Base-by-base conservation (phyloP, 441 rosid genomes). In the Euphorbia celastroides region DNA sequence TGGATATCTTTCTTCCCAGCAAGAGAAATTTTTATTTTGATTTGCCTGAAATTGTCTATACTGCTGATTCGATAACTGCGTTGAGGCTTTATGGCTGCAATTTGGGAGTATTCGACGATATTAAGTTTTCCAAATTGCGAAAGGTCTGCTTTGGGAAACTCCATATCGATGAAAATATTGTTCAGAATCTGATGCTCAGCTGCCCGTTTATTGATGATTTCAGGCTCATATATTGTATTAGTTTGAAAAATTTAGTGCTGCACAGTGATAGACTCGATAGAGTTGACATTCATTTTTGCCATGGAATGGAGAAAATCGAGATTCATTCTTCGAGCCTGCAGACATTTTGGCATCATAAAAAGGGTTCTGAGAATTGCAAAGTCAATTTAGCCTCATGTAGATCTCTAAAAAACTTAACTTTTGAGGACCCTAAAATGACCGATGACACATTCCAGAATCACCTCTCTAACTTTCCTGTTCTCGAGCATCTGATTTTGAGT, bases 181-280 rank as follows among this genome's bases (percentile, higher is more conserved):
- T 77, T 17, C 11, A 26, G 62, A 58, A 70, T 36, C 20, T 77
- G 65, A 67, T 77, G 31, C 38, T 2, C n/a, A 17, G 69, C 57
- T 77, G 75, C 70, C 77, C 79, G 65, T 70, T 67, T 46, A 66
- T 77, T 52, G 59, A 72, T 64, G 79, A 77, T 61, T 67, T 77
- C 54, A 74, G 83, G 60, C 67, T 80, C 30, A 61, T 72, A 38
- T 30, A 28, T 46, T 65, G 72, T 62, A 62, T 11, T 10, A 72
- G 83, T 51, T 61, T 72, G 52, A 58, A 57, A 51, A 42, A 7
- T 52, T 61, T 67, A 6, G 42, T n/a, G 32, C 62, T 80, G 28
- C 42, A 69, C 0, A 46, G 61, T 48, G 22, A 57, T 57, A 57
- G 70, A 60, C 74, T 74, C 19, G 44, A 69, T 19, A 65, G 77